Base-by-base conservation (phyloP, 225 moss, liverwort and hornwort genomes). In the Pleurozium schreberi region DNA sequence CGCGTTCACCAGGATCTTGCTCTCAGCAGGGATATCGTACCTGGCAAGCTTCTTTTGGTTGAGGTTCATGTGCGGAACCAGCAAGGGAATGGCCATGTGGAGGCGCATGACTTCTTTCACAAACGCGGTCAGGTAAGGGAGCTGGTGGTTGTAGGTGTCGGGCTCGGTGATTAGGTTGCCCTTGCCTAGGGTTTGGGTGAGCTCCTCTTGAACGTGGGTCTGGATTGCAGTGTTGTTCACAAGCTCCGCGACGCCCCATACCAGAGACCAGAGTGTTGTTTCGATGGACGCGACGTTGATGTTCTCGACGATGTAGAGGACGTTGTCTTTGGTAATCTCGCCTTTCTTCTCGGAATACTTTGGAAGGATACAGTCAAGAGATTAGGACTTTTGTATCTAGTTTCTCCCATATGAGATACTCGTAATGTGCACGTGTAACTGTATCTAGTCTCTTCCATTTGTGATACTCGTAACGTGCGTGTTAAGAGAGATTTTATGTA, bases 201-300 rank as follows among this genome's bases (percentile, higher is more conserved):
- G 81, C 90, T 96, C 96, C 2, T 82, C 66, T 14, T 91, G 90
- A 42, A 96, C 42, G 71, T 42, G 91, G 68, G 34, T 63, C 47
- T 93, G 92, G 18, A 96, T 93, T 50, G 89, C 52, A 7, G 93
- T 95, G 47, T 94, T 91, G 90, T 97, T 96, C 86, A 93, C 89
- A 10, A 97, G 91, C 91, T 97, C 94, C 11, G 95, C 96, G 8
- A 95, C 87, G 26, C 96, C 96, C 95, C 96, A 97, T 87, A 95
- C 96, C 10, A 96, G 89, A 1, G 96, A 94, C 95, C 95, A 95
- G 45, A 95, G 21, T 6, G 96, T 95, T 43, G 96, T 94, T 59
- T 96, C 95, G 43, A 95, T 96, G 12, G 95, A 95, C 85, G 96
- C 67, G 61, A 91, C 92, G 66, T 93, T 93, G 88, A 94, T 92